Conservation (phyloP, 2,329 filamentous ascomycete genomes). For the Hirsutella thompsonii region DNA sequence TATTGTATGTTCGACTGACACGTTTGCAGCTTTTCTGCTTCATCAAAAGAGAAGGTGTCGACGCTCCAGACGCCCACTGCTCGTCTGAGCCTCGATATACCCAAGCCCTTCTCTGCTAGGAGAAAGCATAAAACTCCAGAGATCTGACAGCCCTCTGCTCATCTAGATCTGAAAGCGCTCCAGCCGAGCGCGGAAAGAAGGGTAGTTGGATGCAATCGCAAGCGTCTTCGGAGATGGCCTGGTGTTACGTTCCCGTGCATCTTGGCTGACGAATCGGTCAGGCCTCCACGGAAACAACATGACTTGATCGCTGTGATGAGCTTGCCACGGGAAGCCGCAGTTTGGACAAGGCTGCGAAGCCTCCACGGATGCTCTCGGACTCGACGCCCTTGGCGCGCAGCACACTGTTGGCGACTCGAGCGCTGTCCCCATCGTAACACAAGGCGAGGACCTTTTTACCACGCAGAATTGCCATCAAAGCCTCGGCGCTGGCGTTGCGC, state of each 20-base stretch:
- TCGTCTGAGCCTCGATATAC: too few relatives aligned
- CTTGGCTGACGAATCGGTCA: too few relatives aligned
- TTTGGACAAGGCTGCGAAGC: slow-evolving; percentile 15
- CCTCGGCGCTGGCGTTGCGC: slow-evolving; percentile 13
- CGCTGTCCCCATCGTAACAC: slow-evolving; percentile 40
- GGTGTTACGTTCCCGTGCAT: too few relatives aligned
- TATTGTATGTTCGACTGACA: too few relatives aligned
- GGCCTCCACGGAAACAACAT: slow-evolving; percentile 12
- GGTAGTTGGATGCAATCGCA: neutral
- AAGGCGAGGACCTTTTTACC: slow-evolving; percentile 29
- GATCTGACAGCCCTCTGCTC: neutral
- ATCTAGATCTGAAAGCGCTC: neutral
- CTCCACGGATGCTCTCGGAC: slow-evolving; percentile 32
- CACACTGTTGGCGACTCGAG: slow-evolving; percentile 40
- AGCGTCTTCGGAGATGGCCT: neutral
- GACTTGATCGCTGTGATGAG: slow-evolving; percentile 10
- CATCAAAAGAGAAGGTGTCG: too few relatives aligned
- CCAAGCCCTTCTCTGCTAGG: too few relatives aligned
- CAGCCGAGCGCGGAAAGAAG: neutral
- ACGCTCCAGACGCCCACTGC: too few relatives aligned
- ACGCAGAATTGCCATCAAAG: slow-evolving; percentile 15
- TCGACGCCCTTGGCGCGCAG: slow-evolving; percentile 35
- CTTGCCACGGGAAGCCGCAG: slow-evolving; percentile 13
- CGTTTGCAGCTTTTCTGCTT: too few relatives aligned
- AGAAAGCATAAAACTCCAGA: neutral